Conservation (phyloP, 148 eudicot species). For the Talinum fruticosum region DNA sequence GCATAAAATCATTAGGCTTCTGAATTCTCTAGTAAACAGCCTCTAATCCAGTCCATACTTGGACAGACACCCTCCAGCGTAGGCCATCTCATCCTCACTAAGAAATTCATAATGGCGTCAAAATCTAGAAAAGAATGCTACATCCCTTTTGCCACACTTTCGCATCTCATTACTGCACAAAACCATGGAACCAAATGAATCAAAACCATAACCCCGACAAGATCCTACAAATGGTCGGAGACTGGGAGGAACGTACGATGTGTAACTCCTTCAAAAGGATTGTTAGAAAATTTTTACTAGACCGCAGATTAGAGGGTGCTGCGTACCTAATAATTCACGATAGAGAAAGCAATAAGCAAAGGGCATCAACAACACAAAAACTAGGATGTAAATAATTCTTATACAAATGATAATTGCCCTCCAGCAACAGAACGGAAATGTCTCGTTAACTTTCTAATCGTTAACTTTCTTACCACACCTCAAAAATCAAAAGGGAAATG, state of each 20-base stretch:
- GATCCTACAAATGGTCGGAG: background rate
- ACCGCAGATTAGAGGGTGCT: background rate
- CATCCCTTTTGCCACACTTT: background rate
- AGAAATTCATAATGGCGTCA: background rate
- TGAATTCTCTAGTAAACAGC: background rate
- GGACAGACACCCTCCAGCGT: background rate
- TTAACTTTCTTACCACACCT: background rate
- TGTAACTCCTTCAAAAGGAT: background rate
- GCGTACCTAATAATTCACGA: background rate
- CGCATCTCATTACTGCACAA: background rate
- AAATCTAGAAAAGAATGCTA: background rate
- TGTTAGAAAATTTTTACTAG: background rate
- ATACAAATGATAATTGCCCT: background rate
- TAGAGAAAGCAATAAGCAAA: background rate
- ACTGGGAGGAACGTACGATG: background rate
- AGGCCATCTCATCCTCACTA: background rate
- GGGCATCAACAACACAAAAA: background rate
- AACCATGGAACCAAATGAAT: background rate
- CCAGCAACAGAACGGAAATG: background rate
- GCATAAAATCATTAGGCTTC: background rate
- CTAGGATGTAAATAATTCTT: background rate
- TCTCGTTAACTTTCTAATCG: no score
- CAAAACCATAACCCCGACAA: background rate
- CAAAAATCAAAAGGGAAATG: background rate
- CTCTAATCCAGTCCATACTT: background rate